Base-by-base conservation (phyloP, 2,329 filamentous ascomycete species). In the Pseudocercospora eumusae region DNA sequence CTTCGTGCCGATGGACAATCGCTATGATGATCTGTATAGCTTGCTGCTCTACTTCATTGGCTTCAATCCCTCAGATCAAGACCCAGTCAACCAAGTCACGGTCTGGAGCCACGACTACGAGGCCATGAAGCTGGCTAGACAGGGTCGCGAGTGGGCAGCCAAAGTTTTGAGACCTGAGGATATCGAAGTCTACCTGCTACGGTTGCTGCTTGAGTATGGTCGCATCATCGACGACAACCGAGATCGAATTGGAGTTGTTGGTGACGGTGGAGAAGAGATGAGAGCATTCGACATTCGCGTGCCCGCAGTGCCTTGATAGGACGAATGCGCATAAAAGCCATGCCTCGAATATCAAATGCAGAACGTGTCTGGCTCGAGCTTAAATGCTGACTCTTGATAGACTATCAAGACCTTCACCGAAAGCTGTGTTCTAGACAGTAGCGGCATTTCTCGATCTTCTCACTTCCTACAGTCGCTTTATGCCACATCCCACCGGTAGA, bases 1-100 rank as follows among this genome's bases (percentile, higher is more conserved):
- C 75, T 93, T 91, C 69, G 87, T 92, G 1, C 91, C 91, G 15
- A 87, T 93, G 83, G 88, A 92, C 72, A 89, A 85, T 70, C 84
- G 86, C 1, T 92, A 88, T 69, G 78, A 84, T 36, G 91, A 93
- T 68, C 83, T 89, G 69, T 92, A 87, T 84, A 47, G 86, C 91
- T 59, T 82, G 92, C 81, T 86, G 88, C 61, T 93, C 90, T 71
- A 62, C 53, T 54, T 59, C 36, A 40, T 62, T 31, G 87, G 81
- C 11, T n/a, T 52, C 10, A 52, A 15, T 2, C 47, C 47, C 27
- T 49, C 40, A 18, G 13, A 40, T 15, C 40, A 47, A 28, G 42
- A 57, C 8, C 42, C 25, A 11, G 55, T 4, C 9, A 42, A 54
- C 21, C 13, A 33, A 44, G 28, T 42, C 15, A 42, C 27, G 28